phyloP scores from a whole-genome alignment of 306 rosid genomes.

The Sindora glabra region DNA sequence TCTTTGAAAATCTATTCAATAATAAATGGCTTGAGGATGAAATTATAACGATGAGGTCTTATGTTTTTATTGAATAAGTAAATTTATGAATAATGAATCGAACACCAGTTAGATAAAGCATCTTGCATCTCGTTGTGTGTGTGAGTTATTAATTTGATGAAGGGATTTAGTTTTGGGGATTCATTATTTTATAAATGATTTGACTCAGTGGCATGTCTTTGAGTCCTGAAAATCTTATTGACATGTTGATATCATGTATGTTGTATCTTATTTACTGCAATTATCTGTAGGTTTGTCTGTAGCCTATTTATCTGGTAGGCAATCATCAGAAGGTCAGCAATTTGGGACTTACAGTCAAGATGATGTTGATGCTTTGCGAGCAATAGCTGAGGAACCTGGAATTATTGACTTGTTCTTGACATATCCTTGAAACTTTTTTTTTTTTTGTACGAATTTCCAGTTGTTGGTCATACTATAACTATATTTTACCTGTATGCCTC shows the following conservation, averaged over 20 bases:
- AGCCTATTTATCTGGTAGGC: slow-evolving; percentile 76
- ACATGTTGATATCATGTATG: neutral
- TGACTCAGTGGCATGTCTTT: neutral
- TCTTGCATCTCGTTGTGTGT: no score
- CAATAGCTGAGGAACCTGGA: slow-evolving; percentile 92
- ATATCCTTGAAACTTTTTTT: slow-evolving; percentile 57
- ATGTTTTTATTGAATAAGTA: neutral
- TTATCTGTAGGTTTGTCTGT: slow-evolving; percentile 53
- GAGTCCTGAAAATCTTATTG: neutral
- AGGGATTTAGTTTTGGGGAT: neutral
- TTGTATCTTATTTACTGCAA: slow-evolving; percentile 6
- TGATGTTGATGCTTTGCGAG: slow-evolving; percentile 80
- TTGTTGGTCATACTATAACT: neutral
- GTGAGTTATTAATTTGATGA: no score
- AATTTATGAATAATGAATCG: neutral
- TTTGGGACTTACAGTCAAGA: slow-evolving; percentile 77
- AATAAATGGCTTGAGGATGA: no score
- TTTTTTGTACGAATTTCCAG: neutral
- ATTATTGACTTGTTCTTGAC: slow-evolving; percentile 70
- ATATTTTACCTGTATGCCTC: neutral
- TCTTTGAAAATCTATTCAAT: neutral
- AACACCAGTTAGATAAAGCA: neutral
- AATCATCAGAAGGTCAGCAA: slow-evolving; percentile 46
- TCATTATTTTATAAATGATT: neutral
- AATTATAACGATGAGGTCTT: no score